Percentiles rank a stretch among this genome's conserved stretches.
Conservation (phyloP, 768 basidiomycete genomes). For the Phlebiopsis gigantea region DNA sequence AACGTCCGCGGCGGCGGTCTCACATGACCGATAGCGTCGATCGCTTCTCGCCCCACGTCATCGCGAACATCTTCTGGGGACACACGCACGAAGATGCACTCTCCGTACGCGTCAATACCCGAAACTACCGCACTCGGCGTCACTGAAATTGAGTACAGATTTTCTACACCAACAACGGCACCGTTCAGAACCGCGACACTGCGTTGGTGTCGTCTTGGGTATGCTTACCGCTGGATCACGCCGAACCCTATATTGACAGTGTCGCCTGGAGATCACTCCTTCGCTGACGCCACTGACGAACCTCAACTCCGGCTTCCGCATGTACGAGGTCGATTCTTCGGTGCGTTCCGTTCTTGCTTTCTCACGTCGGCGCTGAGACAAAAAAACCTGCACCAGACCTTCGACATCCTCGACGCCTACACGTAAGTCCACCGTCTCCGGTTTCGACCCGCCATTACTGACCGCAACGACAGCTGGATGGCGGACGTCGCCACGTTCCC, state of each 20-base stretch:
- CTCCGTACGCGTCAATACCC: constrained; percentile 34
- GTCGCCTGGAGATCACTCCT: constrained; percentile 49
- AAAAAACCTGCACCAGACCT: constrained; percentile 42
- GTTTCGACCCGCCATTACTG: neutral
- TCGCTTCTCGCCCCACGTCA: constrained; percentile 74
- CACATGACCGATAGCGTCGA: constrained; percentile 46
- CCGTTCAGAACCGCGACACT: constrained; percentile 47
- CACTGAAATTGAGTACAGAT: constrained; percentile 33
- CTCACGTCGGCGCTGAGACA: neutral
- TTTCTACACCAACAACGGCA: constrained; percentile 70
- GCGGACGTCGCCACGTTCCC: constrained; percentile 56
- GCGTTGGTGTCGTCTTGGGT: constrained; percentile 54
- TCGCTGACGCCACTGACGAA: constrained; percentile 67
- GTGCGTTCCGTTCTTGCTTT: constrained; percentile 33
- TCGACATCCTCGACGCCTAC: constrained; percentile 72
- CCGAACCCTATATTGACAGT: neutral
- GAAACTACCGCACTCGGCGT: neutral
- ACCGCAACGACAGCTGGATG: constrained; percentile 39
- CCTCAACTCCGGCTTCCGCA: constrained; percentile 70
- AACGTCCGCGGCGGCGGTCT: neutral
- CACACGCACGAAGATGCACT: constrained; percentile 75
- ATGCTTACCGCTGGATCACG: constrained; percentile 14
- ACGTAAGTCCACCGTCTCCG: constrained; percentile 43
- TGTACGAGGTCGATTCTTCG: constrained; percentile 66
- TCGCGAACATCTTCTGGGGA: constrained; percentile 79